Conservation (phyloP, 257 asterid species). For the Solanum sparsipilum region DNA sequence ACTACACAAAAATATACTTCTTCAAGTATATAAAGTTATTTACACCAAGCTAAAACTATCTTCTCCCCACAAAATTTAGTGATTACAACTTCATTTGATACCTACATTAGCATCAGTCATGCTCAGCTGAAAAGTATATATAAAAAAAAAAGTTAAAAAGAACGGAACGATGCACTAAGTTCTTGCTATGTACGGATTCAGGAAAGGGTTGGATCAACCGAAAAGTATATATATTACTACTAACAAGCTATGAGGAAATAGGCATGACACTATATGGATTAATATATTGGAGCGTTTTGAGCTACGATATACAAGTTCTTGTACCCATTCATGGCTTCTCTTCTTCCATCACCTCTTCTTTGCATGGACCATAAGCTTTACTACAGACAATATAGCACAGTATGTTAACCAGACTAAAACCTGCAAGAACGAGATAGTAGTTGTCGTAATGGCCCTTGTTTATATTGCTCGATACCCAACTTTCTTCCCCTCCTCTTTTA, state of each 20-base stretch:
- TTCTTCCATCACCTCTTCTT: not conserved
- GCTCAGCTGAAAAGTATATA: not conserved
- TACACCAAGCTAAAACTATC: not conserved
- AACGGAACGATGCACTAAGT: not conserved
- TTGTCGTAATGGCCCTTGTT: slow-evolving; percentile 61
- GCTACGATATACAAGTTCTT: not conserved
- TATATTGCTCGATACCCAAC: slow-evolving; percentile 57
- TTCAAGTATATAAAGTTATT: not conserved
- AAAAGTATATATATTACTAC: not conserved
- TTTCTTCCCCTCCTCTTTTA: slow-evolving; percentile 29
- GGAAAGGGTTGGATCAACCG: not conserved
- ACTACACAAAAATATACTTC: not conserved
- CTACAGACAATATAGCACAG: not conserved
- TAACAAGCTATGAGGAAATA: not conserved
- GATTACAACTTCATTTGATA: not conserved
- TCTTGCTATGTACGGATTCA: not conserved
- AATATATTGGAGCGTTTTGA: not conserved
- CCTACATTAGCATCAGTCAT: not conserved
- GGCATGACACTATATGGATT: not conserved
- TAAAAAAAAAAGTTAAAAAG: not conserved
- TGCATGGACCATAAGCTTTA: not conserved
- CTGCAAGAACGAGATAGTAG: slow-evolving; percentile 22
- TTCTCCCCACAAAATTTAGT: not conserved
- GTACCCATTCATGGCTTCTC: not conserved
- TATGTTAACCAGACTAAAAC: not conserved